Conservation (phyloP, 805 yeast species). For the Wickerhamomyces xylosicus region DNA sequence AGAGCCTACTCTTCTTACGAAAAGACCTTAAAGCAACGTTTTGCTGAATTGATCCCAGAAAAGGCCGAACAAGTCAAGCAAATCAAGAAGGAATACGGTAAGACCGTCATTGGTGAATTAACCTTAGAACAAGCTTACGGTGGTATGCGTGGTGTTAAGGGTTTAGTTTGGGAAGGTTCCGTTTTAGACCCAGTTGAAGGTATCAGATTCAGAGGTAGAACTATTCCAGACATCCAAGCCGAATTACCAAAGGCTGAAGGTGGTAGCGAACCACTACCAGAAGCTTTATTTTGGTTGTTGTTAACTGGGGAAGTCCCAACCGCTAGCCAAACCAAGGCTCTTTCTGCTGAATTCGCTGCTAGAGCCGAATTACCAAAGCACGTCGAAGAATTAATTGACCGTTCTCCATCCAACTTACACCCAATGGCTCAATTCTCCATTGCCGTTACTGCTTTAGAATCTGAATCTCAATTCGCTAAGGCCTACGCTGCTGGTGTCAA, state of each 20-base stretch:
- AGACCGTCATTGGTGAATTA: conserved; percentile 61
- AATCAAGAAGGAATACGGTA: conserved; percentile 85
- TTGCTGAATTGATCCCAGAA: conserved; percentile 85
- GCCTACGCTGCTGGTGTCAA: conserved; percentile 78
- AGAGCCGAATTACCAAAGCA: conserved; percentile 72
- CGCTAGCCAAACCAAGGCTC: conserved; percentile 55
- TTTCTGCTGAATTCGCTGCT: conserved; percentile 70
- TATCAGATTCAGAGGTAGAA: conserved; percentile 75
- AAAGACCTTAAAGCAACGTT: conserved; percentile 83
- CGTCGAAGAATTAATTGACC: conserved; percentile 62
- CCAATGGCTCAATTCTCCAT: conserved; percentile 89
- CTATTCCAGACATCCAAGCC: conserved; percentile 70
- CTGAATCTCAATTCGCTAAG: conserved; percentile 75
- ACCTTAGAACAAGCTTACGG: conserved; percentile 76
- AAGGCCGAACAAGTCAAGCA: conserved; percentile 81
- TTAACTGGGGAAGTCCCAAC: conserved; percentile 80
- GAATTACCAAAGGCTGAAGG: conserved; percentile 69
- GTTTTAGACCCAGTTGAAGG: conserved; percentile 80
- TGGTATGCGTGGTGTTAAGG: conserved; percentile 85
- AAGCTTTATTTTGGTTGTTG: conserved; percentile 73
- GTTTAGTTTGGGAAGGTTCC: conserved; percentile 84
- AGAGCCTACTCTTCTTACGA: conserved; percentile 20
- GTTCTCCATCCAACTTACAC: conserved; percentile 65
- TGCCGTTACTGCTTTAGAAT: conserved; percentile 72
- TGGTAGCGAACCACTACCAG: conserved; percentile 60